These are phyloP conservation scores for Mucor irregularis DNA, from an alignment of 371 early-diverging fungal species.

Conservation along the genomic window DNA sequence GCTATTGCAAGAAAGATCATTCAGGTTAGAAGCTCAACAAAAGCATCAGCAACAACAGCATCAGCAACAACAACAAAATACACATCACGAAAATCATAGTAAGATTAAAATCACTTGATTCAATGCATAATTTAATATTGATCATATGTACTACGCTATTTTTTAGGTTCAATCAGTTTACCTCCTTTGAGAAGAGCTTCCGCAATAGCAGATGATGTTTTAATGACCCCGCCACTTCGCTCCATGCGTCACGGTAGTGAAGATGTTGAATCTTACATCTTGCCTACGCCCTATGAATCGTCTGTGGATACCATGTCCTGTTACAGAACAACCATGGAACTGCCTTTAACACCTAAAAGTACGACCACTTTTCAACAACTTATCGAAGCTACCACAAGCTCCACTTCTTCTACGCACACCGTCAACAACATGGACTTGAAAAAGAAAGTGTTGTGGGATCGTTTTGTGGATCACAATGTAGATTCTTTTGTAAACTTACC, in stretches of 20 bases:
- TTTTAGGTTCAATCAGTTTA: slow-evolving; percentile 15
- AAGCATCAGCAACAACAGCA: neutral
- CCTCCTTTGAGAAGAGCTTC: slow-evolving; percentile 20
- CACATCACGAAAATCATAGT: slow-evolving; percentile 9
- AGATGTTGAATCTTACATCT: slow-evolving; percentile 15
- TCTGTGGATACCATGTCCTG: slow-evolving; percentile 35
- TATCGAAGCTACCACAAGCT: too few species aligned
- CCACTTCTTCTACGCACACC: neutral
- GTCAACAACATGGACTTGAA: neutral
- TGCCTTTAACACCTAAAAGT: slow-evolving; percentile 35
- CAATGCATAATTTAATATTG: neutral
- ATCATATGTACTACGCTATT: neutral
- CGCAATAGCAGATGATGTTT: slow-evolving; percentile 19
- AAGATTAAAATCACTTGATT: neutral
- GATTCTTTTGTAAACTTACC: slow-evolving; percentile 11
- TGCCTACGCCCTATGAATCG: slow-evolving; percentile 33
- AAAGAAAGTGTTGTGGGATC: neutral
- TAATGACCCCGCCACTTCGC: slow-evolving; percentile 38
- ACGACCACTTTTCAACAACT: slow-evolving; percentile 25
- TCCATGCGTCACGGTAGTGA: slow-evolving; percentile 14
- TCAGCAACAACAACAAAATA: neutral
- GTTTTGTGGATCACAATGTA: neutral
- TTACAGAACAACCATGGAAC: slow-evolving; percentile 15
- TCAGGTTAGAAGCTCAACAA: slow-evolving; percentile 11
- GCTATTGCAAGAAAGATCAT: slow-evolving; percentile 36